Percentiles rank a stretch among this genome's conserved stretches.
These are phyloP conservation scores for Diplotaxis tenuifolia DNA, from an alignment of 345 rosid species.

Conservation along the genomic window DNA sequence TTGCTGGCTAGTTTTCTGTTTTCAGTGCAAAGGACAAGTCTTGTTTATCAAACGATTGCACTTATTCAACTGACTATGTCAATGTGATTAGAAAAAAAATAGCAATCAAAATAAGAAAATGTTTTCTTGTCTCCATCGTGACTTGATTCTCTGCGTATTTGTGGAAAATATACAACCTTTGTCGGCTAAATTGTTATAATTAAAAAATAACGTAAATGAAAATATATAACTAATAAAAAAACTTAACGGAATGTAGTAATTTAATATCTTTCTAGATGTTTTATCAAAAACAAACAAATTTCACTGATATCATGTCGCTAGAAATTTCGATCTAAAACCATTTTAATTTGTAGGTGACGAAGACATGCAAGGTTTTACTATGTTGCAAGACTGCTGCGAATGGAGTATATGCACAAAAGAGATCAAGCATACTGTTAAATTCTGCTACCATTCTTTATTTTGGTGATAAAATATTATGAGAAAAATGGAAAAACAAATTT, in stretches of 20 bases:
- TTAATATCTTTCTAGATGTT: background rate
- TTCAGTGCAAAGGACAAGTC: background rate
- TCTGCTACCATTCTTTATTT: background rate
- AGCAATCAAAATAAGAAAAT: background rate
- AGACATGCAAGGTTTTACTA: background rate
- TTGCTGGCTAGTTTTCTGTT: background rate
- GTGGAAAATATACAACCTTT: conserved; percentile 26
- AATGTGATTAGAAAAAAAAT: background rate
- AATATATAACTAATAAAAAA: background rate
- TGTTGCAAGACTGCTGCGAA: background rate
- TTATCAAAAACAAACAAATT: background rate
- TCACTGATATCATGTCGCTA: background rate
- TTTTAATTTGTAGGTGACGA: background rate
- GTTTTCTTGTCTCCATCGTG: conserved; percentile 27
- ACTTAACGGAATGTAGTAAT: background rate
- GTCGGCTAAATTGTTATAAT: conserved; percentile 15
- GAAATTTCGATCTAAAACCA: background rate
- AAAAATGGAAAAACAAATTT: too few relatives aligned
- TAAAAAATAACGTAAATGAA: background rate
- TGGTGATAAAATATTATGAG: too few relatives aligned
- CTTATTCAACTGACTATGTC: background rate
- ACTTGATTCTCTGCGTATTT: conserved; percentile 26
- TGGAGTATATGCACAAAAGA: background rate
- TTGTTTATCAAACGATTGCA: background rate
- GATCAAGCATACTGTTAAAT: background rate